phyloP scores from a whole-genome alignment of 768 basidiomycete species.

The Flagelloscypha sp. region DNA sequence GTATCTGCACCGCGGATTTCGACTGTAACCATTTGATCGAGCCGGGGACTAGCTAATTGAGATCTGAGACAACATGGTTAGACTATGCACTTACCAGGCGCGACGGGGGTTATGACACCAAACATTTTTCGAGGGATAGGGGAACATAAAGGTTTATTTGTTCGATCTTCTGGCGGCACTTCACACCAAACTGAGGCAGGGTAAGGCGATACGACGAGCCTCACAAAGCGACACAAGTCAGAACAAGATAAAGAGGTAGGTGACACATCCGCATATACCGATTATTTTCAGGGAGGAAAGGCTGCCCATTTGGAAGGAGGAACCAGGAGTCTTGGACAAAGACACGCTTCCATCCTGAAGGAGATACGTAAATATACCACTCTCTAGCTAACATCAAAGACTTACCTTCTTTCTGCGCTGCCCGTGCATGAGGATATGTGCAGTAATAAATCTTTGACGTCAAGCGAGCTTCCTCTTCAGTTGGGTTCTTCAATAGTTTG shows the following conservation, averaged over 20 bases:
- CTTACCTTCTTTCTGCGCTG: conserved; percentile 43
- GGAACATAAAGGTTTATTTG: conserved; percentile 36
- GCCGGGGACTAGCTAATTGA: conserved; percentile 35
- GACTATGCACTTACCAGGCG: too few relatives aligned
- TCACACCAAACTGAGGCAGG: conserved; percentile 33
- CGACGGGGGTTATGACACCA: too few relatives aligned
- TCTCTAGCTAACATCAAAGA: too few relatives aligned
- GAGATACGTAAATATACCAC: too few relatives aligned
- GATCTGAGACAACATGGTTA: too few relatives aligned
- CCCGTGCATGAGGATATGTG: conserved; percentile 30
- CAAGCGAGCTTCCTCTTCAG: conserved; percentile 25
- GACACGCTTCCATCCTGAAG: conserved; percentile 50
- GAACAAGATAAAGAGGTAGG: background rate
- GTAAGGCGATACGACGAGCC: conserved; percentile 28
- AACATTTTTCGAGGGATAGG: conserved; percentile 36
- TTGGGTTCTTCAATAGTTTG: conserved; percentile 34
- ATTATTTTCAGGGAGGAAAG: conserved; percentile 25
- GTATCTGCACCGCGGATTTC: too few relatives aligned
- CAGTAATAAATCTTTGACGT: conserved; percentile 36
- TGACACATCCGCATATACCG: conserved; percentile 16
- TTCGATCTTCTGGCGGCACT: conserved; percentile 32
- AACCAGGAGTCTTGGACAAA: conserved; percentile 36
- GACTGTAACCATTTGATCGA: conserved; percentile 26
- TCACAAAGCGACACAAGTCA: conserved; percentile 8
- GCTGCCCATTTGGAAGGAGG: too few relatives aligned